Base-by-base conservation (phyloP, 2,329 filamentous ascomycete species). In the Trichophyton simii region DNA sequence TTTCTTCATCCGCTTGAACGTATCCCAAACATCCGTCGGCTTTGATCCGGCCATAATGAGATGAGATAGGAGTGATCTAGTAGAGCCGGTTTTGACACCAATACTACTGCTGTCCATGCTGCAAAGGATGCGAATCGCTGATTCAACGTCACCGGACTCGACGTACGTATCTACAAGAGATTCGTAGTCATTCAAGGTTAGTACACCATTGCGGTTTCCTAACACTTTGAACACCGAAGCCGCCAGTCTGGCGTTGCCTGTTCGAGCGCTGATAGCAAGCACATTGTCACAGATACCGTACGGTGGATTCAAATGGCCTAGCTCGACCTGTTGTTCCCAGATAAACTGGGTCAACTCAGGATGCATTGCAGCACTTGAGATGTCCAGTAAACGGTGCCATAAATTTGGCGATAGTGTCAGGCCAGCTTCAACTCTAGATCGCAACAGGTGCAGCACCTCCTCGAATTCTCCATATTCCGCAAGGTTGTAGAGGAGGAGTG, bases 141-240 rank as follows among this genome's bases (percentile, higher is more conserved):
- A 83, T 25, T 76, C 73, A 6, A 92, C 68, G 65, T 94, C 84
- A 1, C 79, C 78, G 2, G 77, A 75, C 15, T 72, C 72, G 63
- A 84, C 78, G 69, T 95, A 89, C 3, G 87, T 82, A 62, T 89
- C 84, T 5, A 91, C 77, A 31, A 96, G 79, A 31, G 87, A 81
- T 71, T 95, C 90, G 73, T 94, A 95, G 70, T 96, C 89, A 64
- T 87, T 80, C 4, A 81, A 73, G 7, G 80, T 77, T 42, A 91
- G 67, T 2, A 64, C 78, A 46, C 81, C 80, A 13, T 79, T 79
- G 25, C 84, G 80, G 7, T 80, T 77, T 3, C 81, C 79, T 18
- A 92, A 79, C 59, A 85, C 75, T 25, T 84, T 80, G 64, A 95
- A 83, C 34, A 88, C 87, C 34, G 87, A 82, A 4, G 84, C 85